Percentiles rank a stretch among this genome's conserved stretches.
Evolutionary conservation across 164 flowering plant species (phyloP).

Genomic region (Houttuynia cordata): DNA sequence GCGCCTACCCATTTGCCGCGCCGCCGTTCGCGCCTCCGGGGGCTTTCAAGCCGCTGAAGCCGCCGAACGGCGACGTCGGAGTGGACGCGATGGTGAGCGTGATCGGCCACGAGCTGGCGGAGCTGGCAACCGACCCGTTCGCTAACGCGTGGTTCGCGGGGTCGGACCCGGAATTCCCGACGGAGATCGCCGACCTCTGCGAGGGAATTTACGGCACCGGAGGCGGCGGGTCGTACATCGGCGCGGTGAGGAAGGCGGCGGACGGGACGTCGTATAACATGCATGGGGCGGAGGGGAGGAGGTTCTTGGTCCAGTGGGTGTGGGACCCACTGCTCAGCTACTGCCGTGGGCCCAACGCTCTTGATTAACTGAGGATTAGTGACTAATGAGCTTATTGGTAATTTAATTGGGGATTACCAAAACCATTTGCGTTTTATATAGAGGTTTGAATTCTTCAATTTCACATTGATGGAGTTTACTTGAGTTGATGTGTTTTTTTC

Average conservation of each 20-base stretch:
- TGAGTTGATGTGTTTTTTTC: too few species aligned
- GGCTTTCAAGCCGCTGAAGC: constrained; percentile 17
- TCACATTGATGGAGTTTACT: too few species aligned
- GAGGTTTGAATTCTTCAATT: too few species aligned
- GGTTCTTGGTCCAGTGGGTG: constrained; percentile 52
- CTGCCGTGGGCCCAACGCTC: constrained; percentile 64
- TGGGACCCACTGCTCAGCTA: constrained; percentile 36
- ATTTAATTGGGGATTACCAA: too few species aligned
- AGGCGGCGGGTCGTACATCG: constrained; percentile 51
- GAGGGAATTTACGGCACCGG: constrained; percentile 54
- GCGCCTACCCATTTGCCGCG: constrained; percentile 58
- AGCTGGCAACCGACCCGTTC: constrained; percentile 42
- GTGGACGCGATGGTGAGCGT: constrained; percentile 62
- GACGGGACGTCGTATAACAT: constrained; percentile 38
- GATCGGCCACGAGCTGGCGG: constrained; percentile 61
- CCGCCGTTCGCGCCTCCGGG: too few species aligned
- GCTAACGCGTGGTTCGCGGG: constrained; percentile 63
- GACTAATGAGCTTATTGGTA: too few species aligned
- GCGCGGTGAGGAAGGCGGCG: constrained; percentile 27
- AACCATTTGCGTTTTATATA: too few species aligned
- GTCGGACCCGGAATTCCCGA: constrained; percentile 40
- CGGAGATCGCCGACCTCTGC: constrained; percentile 59
- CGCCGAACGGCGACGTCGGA: constrained; percentile 54
- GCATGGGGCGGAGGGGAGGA: constrained; percentile 47
- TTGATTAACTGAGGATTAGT: constrained; percentile 6